phyloP scores from a whole-genome alignment of 1,284 basidiomycete species.

The Heterobasidion occidentale region DNA sequence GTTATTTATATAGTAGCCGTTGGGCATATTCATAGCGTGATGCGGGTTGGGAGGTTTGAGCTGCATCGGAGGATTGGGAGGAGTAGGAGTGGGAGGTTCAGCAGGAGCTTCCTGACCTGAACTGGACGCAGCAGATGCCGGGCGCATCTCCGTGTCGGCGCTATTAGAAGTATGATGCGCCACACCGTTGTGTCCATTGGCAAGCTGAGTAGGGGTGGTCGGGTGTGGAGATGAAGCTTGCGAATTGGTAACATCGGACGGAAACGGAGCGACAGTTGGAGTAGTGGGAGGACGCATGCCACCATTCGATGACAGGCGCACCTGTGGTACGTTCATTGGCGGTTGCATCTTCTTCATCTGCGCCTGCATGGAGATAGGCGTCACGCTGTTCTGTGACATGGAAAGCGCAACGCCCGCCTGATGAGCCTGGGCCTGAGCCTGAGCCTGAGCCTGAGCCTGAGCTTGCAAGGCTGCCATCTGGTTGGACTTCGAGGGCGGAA shows the following conservation, averaged over 20 bases:
- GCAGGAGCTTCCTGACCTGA: conserved; percentile 4
- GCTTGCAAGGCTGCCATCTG: conserved; percentile 8
- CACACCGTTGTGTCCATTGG: conserved; percentile 13
- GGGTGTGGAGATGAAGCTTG: conserved; percentile 24
- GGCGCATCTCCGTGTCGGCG: conserved; percentile 15
- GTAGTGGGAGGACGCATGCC: conserved; percentile 39
- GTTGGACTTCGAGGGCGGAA: conserved; percentile 3
- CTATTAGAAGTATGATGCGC: conserved; percentile 10
- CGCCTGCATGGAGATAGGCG: conserved; percentile 43
- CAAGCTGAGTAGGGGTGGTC: conserved; percentile 18
- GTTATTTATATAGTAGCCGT: conserved; percentile 39
- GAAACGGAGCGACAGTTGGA: conserved; percentile 16
- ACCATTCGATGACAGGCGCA: conserved; percentile 50
- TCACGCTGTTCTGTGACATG: conserved; percentile 24
- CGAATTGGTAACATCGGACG: conserved; percentile 6
- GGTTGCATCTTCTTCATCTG: conserved; percentile 48
- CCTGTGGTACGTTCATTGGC: conserved; percentile 38
- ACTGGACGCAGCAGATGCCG: conserved; percentile 11
- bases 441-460: conserved; percentile 2
- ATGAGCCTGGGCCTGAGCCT: conserved; percentile 1
- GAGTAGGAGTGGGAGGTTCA: conserved; percentile 7
- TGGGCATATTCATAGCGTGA: conserved; percentile 23
- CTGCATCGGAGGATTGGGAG: conserved; percentile 22
- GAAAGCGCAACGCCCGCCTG: conserved; percentile 4
- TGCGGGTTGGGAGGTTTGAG: conserved; percentile 33